These are phyloP conservation scores for Kluyveromyces sp. DNA, from an alignment of 1,139 yeast genomes.

Conservation along the genomic window DNA sequence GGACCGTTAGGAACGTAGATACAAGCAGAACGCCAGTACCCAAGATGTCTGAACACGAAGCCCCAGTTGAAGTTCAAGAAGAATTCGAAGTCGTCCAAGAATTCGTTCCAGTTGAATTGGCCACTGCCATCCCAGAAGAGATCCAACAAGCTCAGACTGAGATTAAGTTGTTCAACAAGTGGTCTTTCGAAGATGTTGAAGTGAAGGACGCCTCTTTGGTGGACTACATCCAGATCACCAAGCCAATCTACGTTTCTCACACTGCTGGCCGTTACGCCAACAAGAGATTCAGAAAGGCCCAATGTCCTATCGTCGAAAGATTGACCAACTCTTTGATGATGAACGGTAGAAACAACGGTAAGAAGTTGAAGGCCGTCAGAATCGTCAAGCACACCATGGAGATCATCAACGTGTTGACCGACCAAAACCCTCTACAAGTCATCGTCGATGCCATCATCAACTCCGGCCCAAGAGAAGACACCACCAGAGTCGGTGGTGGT, in stretches of 20 bases:
- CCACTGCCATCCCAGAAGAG: conserved; percentile 94
- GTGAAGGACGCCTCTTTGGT: conserved; percentile 96
- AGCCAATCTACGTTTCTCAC: conserved; percentile 97
- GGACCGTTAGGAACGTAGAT: conserved; percentile 12
- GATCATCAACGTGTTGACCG: conserved; percentile 95
- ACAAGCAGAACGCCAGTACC: conserved; percentile 4
- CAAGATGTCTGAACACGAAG: conserved; percentile 40
- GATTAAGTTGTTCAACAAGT: conserved; percentile 98
- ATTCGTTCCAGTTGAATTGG: conserved; percentile 76
- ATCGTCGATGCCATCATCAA: conserved; percentile 98
- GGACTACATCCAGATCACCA: conserved; percentile 96
- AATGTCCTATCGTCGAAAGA: conserved; percentile 99
- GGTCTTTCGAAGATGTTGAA: conserved; percentile 97
- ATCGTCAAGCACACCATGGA: conserved; percentile 98
- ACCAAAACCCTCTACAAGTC: conserved; percentile 99
- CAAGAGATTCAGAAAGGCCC: conserved; percentile 99
- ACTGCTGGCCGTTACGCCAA: conserved; percentile 99
- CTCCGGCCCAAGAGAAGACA: conserved; percentile 99
- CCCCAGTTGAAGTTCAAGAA: conserved; percentile 45
- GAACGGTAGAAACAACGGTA: conserved; percentile 99
- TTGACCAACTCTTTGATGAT: conserved; percentile 99
- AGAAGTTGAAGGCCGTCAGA: conserved; percentile 99
- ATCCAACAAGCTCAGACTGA: conserved; percentile 94
- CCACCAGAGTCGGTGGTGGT: conserved; percentile 99
- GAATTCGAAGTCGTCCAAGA: conserved; percentile 59